Conservation (phyloP, 2,329 filamentous ascomycete genomes). For the Onygenales sp. region DNA sequence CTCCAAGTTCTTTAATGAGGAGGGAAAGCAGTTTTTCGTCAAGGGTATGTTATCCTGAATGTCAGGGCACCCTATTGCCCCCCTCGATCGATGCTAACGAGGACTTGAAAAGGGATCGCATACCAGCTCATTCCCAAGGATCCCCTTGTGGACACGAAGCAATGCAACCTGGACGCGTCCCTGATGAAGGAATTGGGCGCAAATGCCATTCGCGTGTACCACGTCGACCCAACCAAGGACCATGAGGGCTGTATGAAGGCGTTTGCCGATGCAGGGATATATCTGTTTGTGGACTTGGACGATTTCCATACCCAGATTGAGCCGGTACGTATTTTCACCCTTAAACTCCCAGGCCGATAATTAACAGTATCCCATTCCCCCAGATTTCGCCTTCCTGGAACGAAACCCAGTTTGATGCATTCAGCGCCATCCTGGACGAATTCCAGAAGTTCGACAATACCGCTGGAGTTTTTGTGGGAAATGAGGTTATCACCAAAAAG, state of each 20-base stretch:
- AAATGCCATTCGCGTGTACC: conserved; percentile 81
- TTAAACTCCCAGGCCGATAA: neutral
- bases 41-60: conserved; percentile 51
- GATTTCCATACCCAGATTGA: conserved; percentile 37
- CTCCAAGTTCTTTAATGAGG: conserved; percentile 75
- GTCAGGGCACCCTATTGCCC: neutral
- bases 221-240: conserved; percentile 62
- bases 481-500: conserved; percentile 58
- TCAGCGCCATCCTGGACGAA: conserved; percentile 63
- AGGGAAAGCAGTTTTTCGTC: conserved; percentile 74
- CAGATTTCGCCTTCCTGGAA: conserved; percentile 61
- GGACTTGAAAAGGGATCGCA: conserved; percentile 47
- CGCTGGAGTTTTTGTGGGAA: conserved; percentile 77
- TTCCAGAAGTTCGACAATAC: conserved; percentile 72
- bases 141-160: conserved; percentile 63
- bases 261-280: conserved; percentile 72
- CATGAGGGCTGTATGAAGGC: conserved; percentile 74
- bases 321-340: conserved; percentile 21
- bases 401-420: conserved; percentile 57
- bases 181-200: conserved; percentile 73
- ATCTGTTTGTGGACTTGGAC: conserved; percentile 71
- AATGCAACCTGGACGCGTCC: conserved; percentile 65
- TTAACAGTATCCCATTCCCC: neutral
- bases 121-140: conserved; percentile 61
- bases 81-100: neutral